A percentile compares a stretch with the other conserved stretches of the same genome.
phyloP scores from a whole-genome alignment of 73 alveolate species.

The Tetrahymena thermophila region DNA sequence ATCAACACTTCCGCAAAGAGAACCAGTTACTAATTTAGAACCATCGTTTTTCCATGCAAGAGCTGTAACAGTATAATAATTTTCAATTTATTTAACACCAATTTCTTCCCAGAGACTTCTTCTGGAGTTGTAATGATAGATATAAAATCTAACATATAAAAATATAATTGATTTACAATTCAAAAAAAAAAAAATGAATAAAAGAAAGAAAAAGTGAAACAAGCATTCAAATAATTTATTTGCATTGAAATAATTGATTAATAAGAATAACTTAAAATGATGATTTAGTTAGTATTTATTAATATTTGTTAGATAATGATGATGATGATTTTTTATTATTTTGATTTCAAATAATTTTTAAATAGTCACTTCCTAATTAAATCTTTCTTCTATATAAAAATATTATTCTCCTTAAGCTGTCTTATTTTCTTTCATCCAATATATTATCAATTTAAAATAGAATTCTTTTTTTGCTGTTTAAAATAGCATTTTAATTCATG shows the following conservation, averaged over 20 bases:
- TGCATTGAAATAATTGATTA: neutral
- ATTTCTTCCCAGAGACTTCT: conserved; percentile 97
- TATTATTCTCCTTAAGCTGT: neutral
- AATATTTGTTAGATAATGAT: neutral
- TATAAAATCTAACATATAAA: conserved; percentile 61
- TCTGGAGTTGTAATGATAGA: conserved; percentile 84
- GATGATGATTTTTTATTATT: no score
- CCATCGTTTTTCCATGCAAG: conserved; percentile 99
- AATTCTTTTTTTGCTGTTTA: no score
- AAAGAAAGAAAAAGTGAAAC: neutral
- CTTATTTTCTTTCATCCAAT: neutral
- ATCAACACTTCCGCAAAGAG: conserved; percentile 95
- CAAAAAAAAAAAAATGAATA: neutral
- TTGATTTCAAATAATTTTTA: neutral
- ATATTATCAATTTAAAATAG: no score
- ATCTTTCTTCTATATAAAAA: neutral
- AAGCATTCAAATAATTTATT: no score
- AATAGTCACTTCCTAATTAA: neutral
- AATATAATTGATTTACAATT: neutral
- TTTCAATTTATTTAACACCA: conserved; percentile 88
- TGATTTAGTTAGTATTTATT: neutral
- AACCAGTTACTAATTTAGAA: conserved; percentile 93
- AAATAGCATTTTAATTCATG: no score
- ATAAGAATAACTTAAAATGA: neutral
- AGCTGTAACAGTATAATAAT: conserved; percentile 97